Conservation (phyloP, 805 yeast species). For the Saccharomyces cerevisiae region DNA sequence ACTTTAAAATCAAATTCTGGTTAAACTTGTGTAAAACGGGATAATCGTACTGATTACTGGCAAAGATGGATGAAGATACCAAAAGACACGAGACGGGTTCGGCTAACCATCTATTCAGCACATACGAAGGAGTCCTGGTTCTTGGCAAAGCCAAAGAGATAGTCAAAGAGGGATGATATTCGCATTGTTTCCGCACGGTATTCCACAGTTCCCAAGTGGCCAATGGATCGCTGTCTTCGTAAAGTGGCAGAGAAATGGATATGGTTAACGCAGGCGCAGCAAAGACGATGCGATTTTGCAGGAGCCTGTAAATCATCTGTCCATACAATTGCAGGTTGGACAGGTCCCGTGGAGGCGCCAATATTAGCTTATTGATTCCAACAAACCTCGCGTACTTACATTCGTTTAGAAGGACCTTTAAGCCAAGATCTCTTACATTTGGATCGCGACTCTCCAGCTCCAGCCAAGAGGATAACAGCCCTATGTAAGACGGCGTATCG, state of each 20-base stretch:
- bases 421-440: slow-evolving; percentile 43
- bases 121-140: slow-evolving; percentile 40
- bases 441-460: slow-evolving; percentile 51
- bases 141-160: slow-evolving; percentile 72
- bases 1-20: slow-evolving; percentile 41
- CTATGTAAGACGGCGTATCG: slow-evolving; percentile 35
- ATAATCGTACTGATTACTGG: slow-evolving; percentile 49
- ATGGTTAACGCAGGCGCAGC: slow-evolving; percentile 27
- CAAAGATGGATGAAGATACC: slow-evolving; percentile 47
- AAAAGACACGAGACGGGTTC: slow-evolving; percentile 58
- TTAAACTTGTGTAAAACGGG: slow-evolving; percentile 57
- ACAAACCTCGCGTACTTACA: slow-evolving; percentile 49
- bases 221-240: slow-evolving; percentile 43
- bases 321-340: slow-evolving; percentile 44
- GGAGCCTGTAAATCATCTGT: slow-evolving; percentile 32
- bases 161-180: slow-evolving; percentile 48
- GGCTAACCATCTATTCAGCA: slow-evolving; percentile 54
- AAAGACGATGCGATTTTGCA: slow-evolving; percentile 18
- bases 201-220: slow-evolving; percentile 76
- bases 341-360: slow-evolving; percentile 59
- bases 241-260: slow-evolving; percentile 43
- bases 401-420: slow-evolving; percentile 52
- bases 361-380: slow-evolving; percentile 46
- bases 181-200: slow-evolving; percentile 47
- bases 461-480: slow-evolving; percentile 60